Evolutionary conservation across 2,329 filamentous ascomycete species (phyloP).

Genomic region (Cordyceps tenuipes): DNA sequence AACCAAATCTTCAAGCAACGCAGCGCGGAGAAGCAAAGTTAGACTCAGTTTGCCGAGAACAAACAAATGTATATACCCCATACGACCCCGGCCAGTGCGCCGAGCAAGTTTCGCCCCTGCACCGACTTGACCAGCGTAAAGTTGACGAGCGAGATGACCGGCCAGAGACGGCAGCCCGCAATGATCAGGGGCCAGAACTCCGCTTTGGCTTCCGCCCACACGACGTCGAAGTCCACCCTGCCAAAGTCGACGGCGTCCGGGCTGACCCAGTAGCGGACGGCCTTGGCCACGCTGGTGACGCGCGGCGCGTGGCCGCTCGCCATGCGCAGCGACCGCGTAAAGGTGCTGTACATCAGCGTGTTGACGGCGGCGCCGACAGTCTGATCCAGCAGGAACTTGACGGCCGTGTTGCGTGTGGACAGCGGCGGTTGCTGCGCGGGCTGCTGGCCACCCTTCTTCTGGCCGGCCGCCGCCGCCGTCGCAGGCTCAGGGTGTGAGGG

Average conservation of each 20-base stretch:
- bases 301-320: constrained; percentile 37
- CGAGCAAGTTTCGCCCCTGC: constrained; percentile 60
- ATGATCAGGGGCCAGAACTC: constrained; percentile 58
- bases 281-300: constrained; percentile 27
- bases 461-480: constrained; percentile 18
- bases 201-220: constrained; percentile 34
- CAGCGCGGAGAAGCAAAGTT: neutral
- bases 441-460: constrained; percentile 31
- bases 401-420: constrained; percentile 54
- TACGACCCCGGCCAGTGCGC: constrained; percentile 60
- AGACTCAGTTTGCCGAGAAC: constrained; percentile 31
- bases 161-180: constrained; percentile 65
- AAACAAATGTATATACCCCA: constrained; percentile 74
- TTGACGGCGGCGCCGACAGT: constrained; percentile 58
- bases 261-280: constrained; percentile 27
- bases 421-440: constrained; percentile 36
- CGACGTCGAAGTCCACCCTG: constrained; percentile 35
- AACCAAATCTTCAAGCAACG: neutral
- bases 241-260: constrained; percentile 35
- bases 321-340: constrained; percentile 47
- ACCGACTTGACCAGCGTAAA: constrained; percentile 63
- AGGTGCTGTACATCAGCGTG: constrained; percentile 54
- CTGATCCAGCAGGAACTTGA: constrained; percentile 63
- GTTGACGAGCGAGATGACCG: constrained; percentile 59
- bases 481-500: constrained; percentile 52